These are phyloP conservation scores for Euphorbia lathyris DNA, from an alignment of 345 rosid genomes.

Conservation along the genomic window DNA sequence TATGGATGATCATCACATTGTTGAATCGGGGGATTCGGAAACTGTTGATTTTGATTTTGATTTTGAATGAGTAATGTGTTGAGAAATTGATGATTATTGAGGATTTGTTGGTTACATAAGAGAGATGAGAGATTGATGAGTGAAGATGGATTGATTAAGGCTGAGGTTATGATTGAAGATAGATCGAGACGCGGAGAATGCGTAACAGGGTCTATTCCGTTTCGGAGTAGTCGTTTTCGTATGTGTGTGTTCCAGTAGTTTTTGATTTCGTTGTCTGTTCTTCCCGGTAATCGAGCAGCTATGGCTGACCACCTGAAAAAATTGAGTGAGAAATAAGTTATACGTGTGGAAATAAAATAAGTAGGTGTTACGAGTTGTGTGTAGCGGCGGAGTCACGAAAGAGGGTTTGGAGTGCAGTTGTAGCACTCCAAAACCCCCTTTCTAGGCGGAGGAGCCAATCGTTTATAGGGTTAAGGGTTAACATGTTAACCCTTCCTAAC, in stretches of 20 bases:
- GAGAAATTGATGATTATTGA: conserved; percentile 22
- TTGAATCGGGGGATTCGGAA: too few relatives aligned
- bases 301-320: conserved; percentile 87
- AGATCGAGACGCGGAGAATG: conserved; percentile 78
- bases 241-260: conserved; percentile 96
- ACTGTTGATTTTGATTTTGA: too few relatives aligned
- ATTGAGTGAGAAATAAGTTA: neutral
- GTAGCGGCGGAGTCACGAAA: too few relatives aligned
- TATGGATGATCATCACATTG: too few relatives aligned
- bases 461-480: too few relatives aligned
- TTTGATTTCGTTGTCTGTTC: conserved; percentile 95
- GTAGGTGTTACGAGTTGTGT: too few relatives aligned
- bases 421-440: too few relatives aligned
- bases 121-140: conserved; percentile 44
- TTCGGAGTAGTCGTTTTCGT: conserved; percentile 73
- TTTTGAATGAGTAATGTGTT: too few relatives aligned
- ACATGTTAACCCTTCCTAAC: too few relatives aligned
- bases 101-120: conserved; percentile 42
- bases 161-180: conserved; percentile 58
- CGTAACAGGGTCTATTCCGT: conserved; percentile 93
- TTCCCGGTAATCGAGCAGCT: conserved; percentile 96
- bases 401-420: too few relatives aligned
- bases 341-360: too few relatives aligned
- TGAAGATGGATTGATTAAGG: conserved; percentile 36
- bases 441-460: too few relatives aligned